Evolutionary conservation across 164 flowering plant species (phyloP).

Genomic region (Macadamia tetraphylla): DNA sequence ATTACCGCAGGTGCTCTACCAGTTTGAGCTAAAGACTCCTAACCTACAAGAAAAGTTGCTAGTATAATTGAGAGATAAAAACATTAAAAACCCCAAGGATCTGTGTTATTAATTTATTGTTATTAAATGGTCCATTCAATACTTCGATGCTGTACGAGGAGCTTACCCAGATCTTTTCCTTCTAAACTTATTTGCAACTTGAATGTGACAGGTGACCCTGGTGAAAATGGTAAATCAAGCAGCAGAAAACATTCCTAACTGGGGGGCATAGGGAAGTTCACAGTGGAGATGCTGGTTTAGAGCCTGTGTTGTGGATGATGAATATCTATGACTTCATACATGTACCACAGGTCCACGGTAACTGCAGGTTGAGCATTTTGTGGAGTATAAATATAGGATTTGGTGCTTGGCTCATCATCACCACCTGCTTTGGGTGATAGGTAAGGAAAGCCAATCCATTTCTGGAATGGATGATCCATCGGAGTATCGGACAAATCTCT

Average conservation of each 20-base stretch:
- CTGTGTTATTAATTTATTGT: too few species aligned
- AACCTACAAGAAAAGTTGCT: too few species aligned
- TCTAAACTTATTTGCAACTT: background rate
- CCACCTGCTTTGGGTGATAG: background rate
- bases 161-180: too few species aligned
- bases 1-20: too few species aligned
- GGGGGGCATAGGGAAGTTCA: constrained; percentile 19
- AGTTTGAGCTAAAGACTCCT: too few species aligned
- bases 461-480: background rate
- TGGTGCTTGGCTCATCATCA: background rate
- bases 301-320: background rate
- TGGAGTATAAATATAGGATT: too few species aligned
- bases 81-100: too few species aligned
- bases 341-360: background rate
- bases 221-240: constrained; percentile 55
- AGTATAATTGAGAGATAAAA: too few species aligned
- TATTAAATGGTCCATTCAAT: too few species aligned
- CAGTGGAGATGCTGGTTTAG: background rate
- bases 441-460: background rate
- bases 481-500: background rate
- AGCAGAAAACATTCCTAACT: constrained; percentile 38
- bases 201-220: constrained; percentile 34
- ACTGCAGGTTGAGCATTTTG: background rate
- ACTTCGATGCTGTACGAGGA: too few species aligned
- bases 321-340: background rate